Evolutionary conservation across 495 filamentous ascomycete genomes (phyloP).

Genomic region (Halenospora varia): DNA sequence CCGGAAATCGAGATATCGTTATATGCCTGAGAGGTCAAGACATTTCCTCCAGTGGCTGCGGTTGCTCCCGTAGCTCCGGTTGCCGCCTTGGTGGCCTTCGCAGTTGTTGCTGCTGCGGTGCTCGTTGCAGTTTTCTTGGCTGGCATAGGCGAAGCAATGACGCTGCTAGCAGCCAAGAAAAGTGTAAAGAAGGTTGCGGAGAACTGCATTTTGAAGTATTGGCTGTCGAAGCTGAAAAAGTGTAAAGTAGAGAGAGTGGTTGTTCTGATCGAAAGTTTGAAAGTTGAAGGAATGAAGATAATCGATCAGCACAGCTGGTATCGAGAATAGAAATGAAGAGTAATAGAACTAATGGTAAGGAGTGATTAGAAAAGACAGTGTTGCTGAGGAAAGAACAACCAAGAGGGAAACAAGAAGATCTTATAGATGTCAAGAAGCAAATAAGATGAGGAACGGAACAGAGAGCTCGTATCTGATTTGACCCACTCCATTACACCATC

Average conservation of each 20-base stretch:
- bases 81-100: neutral
- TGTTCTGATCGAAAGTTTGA: neutral
- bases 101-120: neutral
- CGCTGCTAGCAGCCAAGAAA: neutral
- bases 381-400: neutral
- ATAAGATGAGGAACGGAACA: neutral
- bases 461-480: neutral
- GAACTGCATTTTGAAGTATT: slow-evolving; percentile 2
- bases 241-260: neutral
- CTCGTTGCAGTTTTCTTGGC: neutral
- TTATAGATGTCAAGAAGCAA: neutral
- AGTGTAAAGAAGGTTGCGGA: neutral
- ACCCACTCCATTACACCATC: neutral
- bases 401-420: neutral
- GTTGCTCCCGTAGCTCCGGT: neutral
- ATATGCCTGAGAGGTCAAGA: slow-evolving; percentile 10
- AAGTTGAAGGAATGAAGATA: neutral
- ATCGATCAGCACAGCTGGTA: neutral
- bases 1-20: slow-evolving; percentile 20
- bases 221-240: neutral
- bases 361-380: too few species aligned
- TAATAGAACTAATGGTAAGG: too few species aligned
- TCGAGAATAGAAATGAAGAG: neutral
- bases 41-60: neutral
- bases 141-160: neutral